A percentile compares a stretch with the other conserved stretches of the same genome.
These are phyloP conservation scores for Fusarium cicatricum DNA, from an alignment of 2,329 filamentous ascomycete genomes.

Conservation along the genomic window DNA sequence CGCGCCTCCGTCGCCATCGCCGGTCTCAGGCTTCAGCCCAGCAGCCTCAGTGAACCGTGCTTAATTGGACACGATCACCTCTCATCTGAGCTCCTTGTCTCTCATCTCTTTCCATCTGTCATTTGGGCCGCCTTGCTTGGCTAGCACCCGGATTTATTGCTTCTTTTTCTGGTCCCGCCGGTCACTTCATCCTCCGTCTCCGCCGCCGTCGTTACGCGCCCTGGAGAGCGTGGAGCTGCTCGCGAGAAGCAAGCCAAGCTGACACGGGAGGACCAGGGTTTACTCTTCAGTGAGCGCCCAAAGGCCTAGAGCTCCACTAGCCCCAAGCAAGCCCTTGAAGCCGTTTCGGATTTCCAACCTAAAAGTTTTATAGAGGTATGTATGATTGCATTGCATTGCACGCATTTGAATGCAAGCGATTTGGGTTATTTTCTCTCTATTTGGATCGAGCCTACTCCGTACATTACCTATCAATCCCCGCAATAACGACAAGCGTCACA, in stretches of 20 bases:
- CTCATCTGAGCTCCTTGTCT: conserved; percentile 13
- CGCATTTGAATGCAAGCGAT: conserved; percentile 2
- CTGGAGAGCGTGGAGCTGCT: conserved; percentile 12
- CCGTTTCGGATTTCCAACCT: conserved; percentile 36
- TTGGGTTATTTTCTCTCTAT: not conserved
- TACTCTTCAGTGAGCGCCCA: conserved; percentile 12
- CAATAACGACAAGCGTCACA: conserved; percentile 2
- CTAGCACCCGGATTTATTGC: not conserved
- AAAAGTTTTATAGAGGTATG: conserved; percentile 34
- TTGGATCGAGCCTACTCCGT: not conserved
- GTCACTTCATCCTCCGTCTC: conserved; percentile 6
- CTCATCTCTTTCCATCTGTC: conserved; percentile 1
- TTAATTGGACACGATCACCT: conserved; percentile 22
- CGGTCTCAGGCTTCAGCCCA: conserved; percentile 43
- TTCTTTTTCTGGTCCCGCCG: not conserved
- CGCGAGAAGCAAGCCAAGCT: not conserved
- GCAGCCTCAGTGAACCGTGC: conserved; percentile 30
- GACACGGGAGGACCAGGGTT: conserved; percentile 28
- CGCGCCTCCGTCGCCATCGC: conserved; percentile 28
- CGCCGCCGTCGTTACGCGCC: conserved; percentile 15
- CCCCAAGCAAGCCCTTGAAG: conserved; percentile 26
- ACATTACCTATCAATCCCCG: not conserved
- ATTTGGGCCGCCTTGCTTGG: not conserved
- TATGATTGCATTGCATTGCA: conserved; percentile 11
- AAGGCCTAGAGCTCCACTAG: conserved; percentile 30